Evolutionary conservation across 345 rosid genomes (phyloP).

Genomic region (thale cress (Arabidopsis thaliana)): TAIR10.1 NC_003076.8:1919001-1919500

Average conservation of each 20-base stretch:
- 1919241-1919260: neutral
- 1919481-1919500: conserved; percentile 22
- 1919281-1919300: neutral
- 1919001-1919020: conserved; percentile 18
- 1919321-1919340: neutral
- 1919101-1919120: conserved; percentile 25
- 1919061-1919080: neutral
- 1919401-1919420: conserved; percentile 57
- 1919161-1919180: too few relatives aligned
- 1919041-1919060: conserved; percentile 12
- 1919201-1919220: neutral
- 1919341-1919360: neutral
- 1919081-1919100: neutral
- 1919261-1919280: neutral
- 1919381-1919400: conserved; percentile 62
- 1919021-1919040: conserved; percentile 10
- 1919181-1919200: neutral
- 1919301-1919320: neutral
- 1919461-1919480: conserved; percentile 29
- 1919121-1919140: conserved; percentile 14
- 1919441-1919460: conserved; percentile 47
- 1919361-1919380: neutral
- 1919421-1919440: conserved; percentile 48
- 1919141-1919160: too few relatives aligned
- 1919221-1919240: neutral